Percentiles rank a stretch among this genome's conserved stretches.
These are phyloP conservation scores for Ustilago esculenta DNA, from an alignment of 1,284 basidiomycete species.

Conservation along the genomic window DNA sequence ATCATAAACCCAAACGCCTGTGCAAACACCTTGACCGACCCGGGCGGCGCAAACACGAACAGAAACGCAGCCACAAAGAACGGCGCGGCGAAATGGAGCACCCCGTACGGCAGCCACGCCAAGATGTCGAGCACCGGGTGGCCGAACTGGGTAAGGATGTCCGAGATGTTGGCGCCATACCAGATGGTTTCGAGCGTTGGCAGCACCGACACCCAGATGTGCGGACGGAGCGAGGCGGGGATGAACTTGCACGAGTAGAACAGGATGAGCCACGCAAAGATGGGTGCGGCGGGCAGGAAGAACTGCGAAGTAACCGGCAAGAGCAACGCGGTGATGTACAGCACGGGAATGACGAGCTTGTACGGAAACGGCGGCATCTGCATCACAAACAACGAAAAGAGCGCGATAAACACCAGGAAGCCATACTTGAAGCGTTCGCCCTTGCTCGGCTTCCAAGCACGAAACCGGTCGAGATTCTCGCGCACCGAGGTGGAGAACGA, in stretches of 20 bases:
- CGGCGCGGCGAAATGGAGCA: constrained; percentile 86
- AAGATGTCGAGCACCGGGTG: constrained; percentile 89
- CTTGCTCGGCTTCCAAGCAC: constrained; percentile 48
- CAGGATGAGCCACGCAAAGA: constrained; percentile 76
- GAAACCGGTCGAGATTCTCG: constrained; percentile 53
- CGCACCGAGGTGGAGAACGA: constrained; percentile 56
- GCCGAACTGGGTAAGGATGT: constrained; percentile 92
- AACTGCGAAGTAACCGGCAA: constrained; percentile 92
- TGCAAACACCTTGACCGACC: constrained; percentile 85
- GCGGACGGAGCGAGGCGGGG: constrained; percentile 77
- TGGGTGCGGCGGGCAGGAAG: constrained; percentile 85
- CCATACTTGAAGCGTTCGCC: constrained; percentile 61
- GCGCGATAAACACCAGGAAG: constrained; percentile 68
- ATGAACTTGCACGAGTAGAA: constrained; percentile 90
- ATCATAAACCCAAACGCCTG: constrained; percentile 94
- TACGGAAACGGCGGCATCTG: constrained; percentile 74
- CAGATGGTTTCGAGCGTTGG: constrained; percentile 93
- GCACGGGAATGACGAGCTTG: constrained; percentile 82
- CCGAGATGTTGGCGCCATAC: constrained; percentile 96
- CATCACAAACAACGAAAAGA: constrained; percentile 84
- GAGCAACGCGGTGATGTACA: constrained; percentile 77
- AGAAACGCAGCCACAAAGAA: constrained; percentile 73
- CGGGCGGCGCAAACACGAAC: constrained; percentile 81
- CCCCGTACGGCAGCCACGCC: constrained; percentile 95
- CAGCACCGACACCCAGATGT: constrained; percentile 88